Evolutionary conservation across 73 alveolate genomes (phyloP).

Genomic region (Paraurostyla sp.): DNA sequence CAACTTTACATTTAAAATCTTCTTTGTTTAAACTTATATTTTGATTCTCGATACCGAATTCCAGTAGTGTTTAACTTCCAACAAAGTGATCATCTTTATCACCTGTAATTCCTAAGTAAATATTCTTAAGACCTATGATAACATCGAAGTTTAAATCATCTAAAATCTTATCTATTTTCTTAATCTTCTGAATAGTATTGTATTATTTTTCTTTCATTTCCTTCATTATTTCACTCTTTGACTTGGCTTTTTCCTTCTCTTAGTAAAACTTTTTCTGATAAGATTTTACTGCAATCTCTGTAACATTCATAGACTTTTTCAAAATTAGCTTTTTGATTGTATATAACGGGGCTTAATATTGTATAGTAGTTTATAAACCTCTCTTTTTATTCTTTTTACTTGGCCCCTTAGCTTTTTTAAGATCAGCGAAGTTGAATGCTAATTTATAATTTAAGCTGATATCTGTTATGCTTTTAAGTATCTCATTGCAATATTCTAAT

Average conservation of each 20-base stretch:
- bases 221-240: slow-evolving; percentile 21
- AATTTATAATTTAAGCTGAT: not conserved
- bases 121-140: not conserved
- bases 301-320: not conserved
- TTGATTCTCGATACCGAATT: slow-evolving; percentile 48
- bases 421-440: slow-evolving; percentile 21
- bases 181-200: slow-evolving; percentile 10
- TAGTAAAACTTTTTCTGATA: not conserved
- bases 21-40: not conserved
- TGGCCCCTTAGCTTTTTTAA: slow-evolving; percentile 22
- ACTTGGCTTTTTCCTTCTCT: slow-evolving; percentile 7
- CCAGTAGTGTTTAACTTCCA: not conserved
- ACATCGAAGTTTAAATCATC: slow-evolving; percentile 37
- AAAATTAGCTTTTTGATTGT: not conserved
- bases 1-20: slow-evolving; percentile 41
- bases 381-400: slow-evolving; percentile 20
- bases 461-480: slow-evolving; percentile 24
- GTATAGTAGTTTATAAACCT: not conserved
- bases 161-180: slow-evolving; percentile 23
- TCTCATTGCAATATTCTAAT: slow-evolving; percentile 40
- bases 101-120: slow-evolving; percentile 45
- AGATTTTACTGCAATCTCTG: not conserved
- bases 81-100: slow-evolving; percentile 52
- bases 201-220: slow-evolving; percentile 12
- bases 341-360: slow-evolving; percentile 27